A percentile compares a stretch with the other conserved stretches of the same genome.
Evolutionary conservation across 805 yeast genomes (phyloP).

Genomic region (Scheffersomyces amazonensis): DNA sequence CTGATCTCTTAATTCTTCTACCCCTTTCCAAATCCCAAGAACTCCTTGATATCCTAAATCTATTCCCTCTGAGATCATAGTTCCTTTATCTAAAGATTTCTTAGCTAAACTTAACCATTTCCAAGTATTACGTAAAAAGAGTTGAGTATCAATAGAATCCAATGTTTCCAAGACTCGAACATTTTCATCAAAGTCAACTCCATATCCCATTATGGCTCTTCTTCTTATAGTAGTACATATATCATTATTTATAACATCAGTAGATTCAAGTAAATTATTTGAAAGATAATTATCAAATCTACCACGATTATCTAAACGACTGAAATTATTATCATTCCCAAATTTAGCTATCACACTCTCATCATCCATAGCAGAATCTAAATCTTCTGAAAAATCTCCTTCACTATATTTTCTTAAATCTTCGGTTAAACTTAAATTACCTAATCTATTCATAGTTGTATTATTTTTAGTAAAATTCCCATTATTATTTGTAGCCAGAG

Average conservation of each 20-base stretch:
- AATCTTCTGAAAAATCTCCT: constrained; percentile 13
- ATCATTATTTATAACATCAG: constrained; percentile 61
- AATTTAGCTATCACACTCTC: constrained; percentile 7
- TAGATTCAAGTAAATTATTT: constrained; percentile 26
- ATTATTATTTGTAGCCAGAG: background rate
- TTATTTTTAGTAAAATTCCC: constrained; percentile 6
- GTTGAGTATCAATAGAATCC: constrained; percentile 50
- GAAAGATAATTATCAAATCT: constrained; percentile 26
- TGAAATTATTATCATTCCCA: background rate
- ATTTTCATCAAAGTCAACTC: constrained; percentile 63
- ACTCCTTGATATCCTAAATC: constrained; percentile 91
- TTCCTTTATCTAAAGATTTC: constrained; percentile 58
- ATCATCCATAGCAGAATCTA: constrained; percentile 11
- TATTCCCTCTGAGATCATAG: constrained; percentile 64
- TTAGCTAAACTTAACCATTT: constrained; percentile 81
- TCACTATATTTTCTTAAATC: constrained; percentile 13
- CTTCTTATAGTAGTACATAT: constrained; percentile 68
- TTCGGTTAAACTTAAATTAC: constrained; percentile 6
- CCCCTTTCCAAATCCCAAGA: constrained; percentile 83
- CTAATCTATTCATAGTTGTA: constrained; percentile 10
- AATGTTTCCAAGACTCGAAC: constrained; percentile 55
- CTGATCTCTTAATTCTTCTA: constrained; percentile 45
- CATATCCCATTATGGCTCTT: constrained; percentile 73
- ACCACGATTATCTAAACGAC: constrained; percentile 13
- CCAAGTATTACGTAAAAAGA: constrained; percentile 73